Conservation (phyloP, 2,329 filamentous ascomycete genomes). For the Venturia oleaginea region DNA sequence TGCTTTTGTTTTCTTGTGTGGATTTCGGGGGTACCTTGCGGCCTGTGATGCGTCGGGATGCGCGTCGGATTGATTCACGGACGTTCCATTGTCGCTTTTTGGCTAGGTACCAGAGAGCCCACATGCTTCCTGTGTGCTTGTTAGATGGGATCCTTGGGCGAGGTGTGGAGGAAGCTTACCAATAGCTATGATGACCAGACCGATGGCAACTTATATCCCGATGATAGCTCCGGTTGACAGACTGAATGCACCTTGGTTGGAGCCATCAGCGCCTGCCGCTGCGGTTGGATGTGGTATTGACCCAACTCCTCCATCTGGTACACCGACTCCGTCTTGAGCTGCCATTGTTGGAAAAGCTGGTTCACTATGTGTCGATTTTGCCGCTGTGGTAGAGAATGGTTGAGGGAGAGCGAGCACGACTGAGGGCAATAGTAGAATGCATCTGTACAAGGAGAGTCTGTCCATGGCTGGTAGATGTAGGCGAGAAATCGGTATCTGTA, state of each 20-base stretch:
- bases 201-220: slow-evolving; percentile 57
- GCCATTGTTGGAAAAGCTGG: slow-evolving; percentile 13
- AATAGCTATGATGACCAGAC: slow-evolving; percentile 49
- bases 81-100: slow-evolving; percentile 82
- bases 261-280: slow-evolving; percentile 56
- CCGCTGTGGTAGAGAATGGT: background rate
- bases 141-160: background rate
- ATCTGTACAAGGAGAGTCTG: slow-evolving; percentile 2
- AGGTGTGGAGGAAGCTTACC: slow-evolving; percentile 35
- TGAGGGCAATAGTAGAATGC: background rate
- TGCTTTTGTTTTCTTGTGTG: background rate
- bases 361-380: background rate
- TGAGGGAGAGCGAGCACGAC: slow-evolving; percentile 9
- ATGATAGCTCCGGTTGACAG: slow-evolving; percentile 67
- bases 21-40: slow-evolving; percentile 18
- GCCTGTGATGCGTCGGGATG: slow-evolving; percentile 40
- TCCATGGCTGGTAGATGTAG: slow-evolving; percentile 8
- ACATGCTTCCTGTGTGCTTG: slow-evolving; percentile 9
- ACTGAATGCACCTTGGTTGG: slow-evolving; percentile 48
- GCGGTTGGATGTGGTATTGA: slow-evolving; percentile 1
- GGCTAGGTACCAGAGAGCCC: slow-evolving; percentile 62
- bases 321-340: slow-evolving; percentile 13
- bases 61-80: slow-evolving; percentile 60
- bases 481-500: background rate
- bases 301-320: slow-evolving; percentile 13